Evolutionary conservation across 2,329 filamentous ascomycete species (phyloP).

Genomic region (Arthrobotrys conoides): DNA sequence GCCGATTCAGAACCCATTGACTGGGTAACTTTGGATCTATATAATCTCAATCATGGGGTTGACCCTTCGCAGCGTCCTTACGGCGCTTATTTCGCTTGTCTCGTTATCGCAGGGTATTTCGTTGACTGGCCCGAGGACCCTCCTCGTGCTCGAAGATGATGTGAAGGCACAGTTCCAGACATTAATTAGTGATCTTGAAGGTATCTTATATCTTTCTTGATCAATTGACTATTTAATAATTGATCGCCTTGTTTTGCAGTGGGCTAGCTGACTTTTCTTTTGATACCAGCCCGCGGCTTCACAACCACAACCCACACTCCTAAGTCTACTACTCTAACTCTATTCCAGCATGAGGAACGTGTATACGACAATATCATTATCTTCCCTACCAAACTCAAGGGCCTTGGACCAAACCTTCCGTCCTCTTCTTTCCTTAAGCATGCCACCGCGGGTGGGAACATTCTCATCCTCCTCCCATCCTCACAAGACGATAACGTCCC

Average conservation of each 20-base stretch:
- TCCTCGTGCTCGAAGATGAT: conserved; percentile 88
- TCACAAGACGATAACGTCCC: conserved; percentile 71
- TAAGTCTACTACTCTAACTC: conserved; percentile 80
- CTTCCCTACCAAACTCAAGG: conserved; percentile 91
- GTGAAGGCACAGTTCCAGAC: conserved; percentile 87
- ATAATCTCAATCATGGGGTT: conserved; percentile 45
- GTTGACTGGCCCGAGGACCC: conserved; percentile 78
- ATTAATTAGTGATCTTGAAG: conserved; percentile 80
- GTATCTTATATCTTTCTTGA: conserved; percentile 68
- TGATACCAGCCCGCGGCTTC: conserved; percentile 80
- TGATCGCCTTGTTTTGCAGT: not conserved
- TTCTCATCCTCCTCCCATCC: conserved; percentile 86
- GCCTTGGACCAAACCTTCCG: conserved; percentile 88
- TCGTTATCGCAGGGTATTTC: conserved; percentile 62
- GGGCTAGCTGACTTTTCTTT: conserved; percentile 2
- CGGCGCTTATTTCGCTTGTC: conserved; percentile 58
- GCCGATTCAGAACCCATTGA: conserved; percentile 42
- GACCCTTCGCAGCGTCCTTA: conserved; percentile 51
- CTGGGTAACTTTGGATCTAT: conserved; percentile 27
- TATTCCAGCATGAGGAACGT: conserved; percentile 89
- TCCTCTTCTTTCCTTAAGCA: conserved; percentile 91
- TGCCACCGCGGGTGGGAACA: conserved; percentile 90
- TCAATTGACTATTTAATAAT: conserved; percentile 50
- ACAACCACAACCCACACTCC: conserved; percentile 84
- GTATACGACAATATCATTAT: conserved; percentile 92